Evolutionary conservation across 2,329 filamentous ascomycete species (phyloP).

Genomic region (Alternaria sp.): DNA sequence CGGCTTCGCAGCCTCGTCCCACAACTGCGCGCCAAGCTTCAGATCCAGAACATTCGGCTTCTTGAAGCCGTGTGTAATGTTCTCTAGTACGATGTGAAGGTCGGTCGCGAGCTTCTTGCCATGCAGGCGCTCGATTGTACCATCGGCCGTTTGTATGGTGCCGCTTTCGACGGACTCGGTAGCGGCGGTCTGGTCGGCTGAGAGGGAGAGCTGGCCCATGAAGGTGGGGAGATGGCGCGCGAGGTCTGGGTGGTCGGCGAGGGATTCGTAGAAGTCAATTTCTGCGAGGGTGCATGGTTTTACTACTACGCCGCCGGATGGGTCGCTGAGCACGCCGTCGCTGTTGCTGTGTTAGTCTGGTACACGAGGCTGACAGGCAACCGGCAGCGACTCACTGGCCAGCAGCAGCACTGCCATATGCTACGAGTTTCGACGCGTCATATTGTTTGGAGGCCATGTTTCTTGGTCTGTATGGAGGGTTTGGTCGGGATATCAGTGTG

Average conservation of each 20-base stretch:
- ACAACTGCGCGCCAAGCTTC: conserved; percentile 85
- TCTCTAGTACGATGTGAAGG: conserved; percentile 82
- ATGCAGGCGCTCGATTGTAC: conserved; percentile 50
- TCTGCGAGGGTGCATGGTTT: conserved; percentile 91
- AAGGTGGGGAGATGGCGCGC: conserved; percentile 82
- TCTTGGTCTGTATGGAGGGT: neutral
- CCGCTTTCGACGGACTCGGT: conserved; percentile 30
- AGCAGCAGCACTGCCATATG: conserved; percentile 78
- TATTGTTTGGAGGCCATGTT: conserved; percentile 57
- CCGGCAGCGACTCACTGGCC: conserved; percentile 71
- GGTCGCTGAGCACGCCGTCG: conserved; percentile 87
- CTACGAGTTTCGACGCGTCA: conserved; percentile 66
- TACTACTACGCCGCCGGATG: conserved; percentile 83
- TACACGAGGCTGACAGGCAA: conserved; percentile 1
- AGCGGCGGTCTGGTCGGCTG: conserved; percentile 23
- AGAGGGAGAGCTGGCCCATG: conserved; percentile 76
- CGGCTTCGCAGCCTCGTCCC: conserved; percentile 72
- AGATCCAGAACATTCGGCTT: conserved; percentile 90
- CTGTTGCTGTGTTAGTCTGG: conserved; percentile 54
- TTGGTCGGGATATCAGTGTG: conserved; percentile 4
- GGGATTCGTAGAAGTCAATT: conserved; percentile 86
- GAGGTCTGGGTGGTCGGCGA: conserved; percentile 72
- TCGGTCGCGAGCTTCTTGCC: conserved; percentile 75
- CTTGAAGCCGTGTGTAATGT: conserved; percentile 79
- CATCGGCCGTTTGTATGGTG: conserved; percentile 33